Conservation (phyloP, 768 basidiomycete genomes). For the Calvatia gigantea region DNA sequence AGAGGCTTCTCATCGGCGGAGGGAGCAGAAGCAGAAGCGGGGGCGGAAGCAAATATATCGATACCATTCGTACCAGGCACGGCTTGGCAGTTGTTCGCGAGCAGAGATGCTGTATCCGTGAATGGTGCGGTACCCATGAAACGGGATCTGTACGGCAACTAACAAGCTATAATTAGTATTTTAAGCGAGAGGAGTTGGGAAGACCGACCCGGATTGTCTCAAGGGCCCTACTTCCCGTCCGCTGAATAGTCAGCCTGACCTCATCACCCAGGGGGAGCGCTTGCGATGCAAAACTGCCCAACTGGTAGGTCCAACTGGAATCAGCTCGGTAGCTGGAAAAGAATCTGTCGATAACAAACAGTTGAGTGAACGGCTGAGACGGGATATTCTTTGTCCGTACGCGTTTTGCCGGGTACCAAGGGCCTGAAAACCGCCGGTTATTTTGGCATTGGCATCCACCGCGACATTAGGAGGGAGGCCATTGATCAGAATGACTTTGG, state of each 20-base stretch:
- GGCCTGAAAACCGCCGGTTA: conserved; percentile 50
- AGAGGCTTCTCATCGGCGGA: conserved; percentile 24
- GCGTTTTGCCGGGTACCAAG: conserved; percentile 48
- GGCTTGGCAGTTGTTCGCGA: conserved; percentile 52
- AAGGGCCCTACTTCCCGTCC: conserved; percentile 29
- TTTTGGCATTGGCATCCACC: conserved; percentile 47
- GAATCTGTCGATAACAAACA: conserved; percentile 26
- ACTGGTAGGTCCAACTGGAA: conserved; percentile 31
- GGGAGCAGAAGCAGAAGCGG: background rate
- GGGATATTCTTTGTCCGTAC: conserved; percentile 27
- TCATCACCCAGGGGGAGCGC: conserved; percentile 43
- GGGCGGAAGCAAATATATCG: conserved; percentile 31
- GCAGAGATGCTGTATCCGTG: conserved; percentile 46
- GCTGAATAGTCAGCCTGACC: conserved; percentile 40
- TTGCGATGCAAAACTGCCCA: conserved; percentile 53
- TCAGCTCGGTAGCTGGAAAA: conserved; percentile 36
- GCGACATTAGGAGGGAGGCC: conserved; percentile 46
- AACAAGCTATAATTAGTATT: background rate
- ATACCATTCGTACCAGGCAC: conserved; percentile 46
- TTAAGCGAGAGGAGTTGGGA: background rate
- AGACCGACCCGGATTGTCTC: conserved; percentile 44
- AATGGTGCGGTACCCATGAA: conserved; percentile 41
- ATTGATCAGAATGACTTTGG: conserved; percentile 52
- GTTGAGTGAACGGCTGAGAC: background rate
- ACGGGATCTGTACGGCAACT: conserved; percentile 60